Evolutionary conservation across 257 asterid species (phyloP).

Genomic region (Jaltomata sinuosa): DNA sequence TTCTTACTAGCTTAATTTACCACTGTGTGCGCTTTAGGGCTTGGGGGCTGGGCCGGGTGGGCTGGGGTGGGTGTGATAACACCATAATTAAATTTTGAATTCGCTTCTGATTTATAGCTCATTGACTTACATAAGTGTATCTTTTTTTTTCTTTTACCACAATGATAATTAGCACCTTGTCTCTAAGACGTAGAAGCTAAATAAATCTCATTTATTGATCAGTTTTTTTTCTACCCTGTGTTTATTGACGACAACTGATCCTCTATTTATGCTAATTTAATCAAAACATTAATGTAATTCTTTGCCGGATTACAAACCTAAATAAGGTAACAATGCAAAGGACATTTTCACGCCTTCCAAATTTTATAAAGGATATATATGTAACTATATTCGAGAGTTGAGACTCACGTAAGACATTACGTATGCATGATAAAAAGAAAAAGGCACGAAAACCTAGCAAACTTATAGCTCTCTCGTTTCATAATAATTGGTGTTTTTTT

Average conservation of each 20-base stretch:
- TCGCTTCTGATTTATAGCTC: neutral
- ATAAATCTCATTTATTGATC: no score
- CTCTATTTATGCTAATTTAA: neutral
- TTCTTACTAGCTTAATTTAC: no score
- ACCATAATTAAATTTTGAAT: no score
- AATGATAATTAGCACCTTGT: no score
- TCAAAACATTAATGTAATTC: neutral
- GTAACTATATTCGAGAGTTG: neutral
- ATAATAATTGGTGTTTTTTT: no score
- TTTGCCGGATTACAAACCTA: neutral
- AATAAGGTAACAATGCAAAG: neutral
- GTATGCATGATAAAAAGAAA: neutral
- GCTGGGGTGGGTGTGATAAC: no score
- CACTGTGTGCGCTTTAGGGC: no score
- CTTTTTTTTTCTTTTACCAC: neutral
- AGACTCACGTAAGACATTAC: neutral
- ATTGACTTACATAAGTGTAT: neutral
- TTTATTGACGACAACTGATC: neutral
- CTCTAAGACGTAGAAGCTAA: no score
- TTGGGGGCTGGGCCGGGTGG: no score
- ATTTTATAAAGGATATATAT: neutral
- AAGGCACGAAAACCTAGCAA: neutral
- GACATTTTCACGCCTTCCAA: neutral
- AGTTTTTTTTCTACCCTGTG: no score
- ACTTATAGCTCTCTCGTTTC: no score